Evolutionary conservation across 1,139 yeast species (phyloP), one percentile per base, ranked within the genome.

Genomic region (Ogataea hybrid): DNA sequence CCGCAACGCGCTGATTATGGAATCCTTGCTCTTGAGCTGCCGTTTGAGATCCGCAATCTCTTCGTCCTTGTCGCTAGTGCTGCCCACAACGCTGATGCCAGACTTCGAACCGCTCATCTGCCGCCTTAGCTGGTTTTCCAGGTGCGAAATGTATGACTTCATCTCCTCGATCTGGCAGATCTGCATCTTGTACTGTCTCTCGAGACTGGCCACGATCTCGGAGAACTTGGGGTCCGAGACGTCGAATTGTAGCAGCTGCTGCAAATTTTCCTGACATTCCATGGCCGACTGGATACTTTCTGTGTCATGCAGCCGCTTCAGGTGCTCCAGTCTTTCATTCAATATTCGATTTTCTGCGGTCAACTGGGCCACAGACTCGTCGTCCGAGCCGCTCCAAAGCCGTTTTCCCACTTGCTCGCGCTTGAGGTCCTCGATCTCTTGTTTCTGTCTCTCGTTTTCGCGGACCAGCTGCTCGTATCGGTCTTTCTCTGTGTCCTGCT

Each of bases 1-100:
- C 32, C 81, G 79, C 37, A 89, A 68, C 8, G 94, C 89, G 48
- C 77, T 77, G 43, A 89, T 86, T 49, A 89, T 81, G 39, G 82
- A 81, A 53, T 88, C 95, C 60, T 88, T 89, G 52, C 78, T 77
- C 42, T 75, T 73, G 39, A 86, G 63, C 38, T 75, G 70, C 46
- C 77, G 84, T 54, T 75, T 75, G 53, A 89, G 67, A 43, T 81
- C 87, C 37, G 68, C 59, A 9, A 88, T 77, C 58, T 86, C 95
- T 40, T 80, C 89, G 48, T 77, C 82, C 52, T 84, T 83, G 31
- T 81, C 89, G 16, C 28, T 32, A 3, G 34, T n/a, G n/a, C 25
- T 28, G 12, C 23, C 16, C 8, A 5, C 23, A 10, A 11, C 8
- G 6, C 11, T 14, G 11, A 14, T 17, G 3, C 11, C 14, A 15